Evolutionary conservation across 805 yeast species (phyloP), one percentile per base, ranked within the genome.

Genomic region (Metschnikowia matae): DNA sequence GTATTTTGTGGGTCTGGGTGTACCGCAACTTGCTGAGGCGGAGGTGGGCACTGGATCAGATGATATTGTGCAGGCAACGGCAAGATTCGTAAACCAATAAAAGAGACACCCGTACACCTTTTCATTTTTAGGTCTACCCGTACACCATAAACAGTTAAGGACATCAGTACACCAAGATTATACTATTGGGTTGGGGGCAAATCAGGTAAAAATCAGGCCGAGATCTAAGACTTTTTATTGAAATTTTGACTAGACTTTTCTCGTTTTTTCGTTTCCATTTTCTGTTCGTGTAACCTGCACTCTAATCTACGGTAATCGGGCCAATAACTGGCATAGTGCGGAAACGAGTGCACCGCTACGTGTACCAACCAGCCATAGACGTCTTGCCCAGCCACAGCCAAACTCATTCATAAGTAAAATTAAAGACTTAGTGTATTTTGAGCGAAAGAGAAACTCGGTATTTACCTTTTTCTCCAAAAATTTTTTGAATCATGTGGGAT

Each of bases 21-120:
- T 41, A 41, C 23, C 36, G 44, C 44, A 41, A 41, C 44, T 18
- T 31, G n/a, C 44, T 41, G 34, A 42, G 31, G 45, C 17, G 18
- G 20, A 33, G 37, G 38, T 32, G 31, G 20, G 31, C 36, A 42
- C 31, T 33, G 37, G 45, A 42, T 42, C 45, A 42, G 45, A n/a
- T 6, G 38, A 15, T 20, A 20, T 5, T 42, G 38, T 42, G 38
- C 31, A 42, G 45, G 37, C 29, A 26, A 26, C 11, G 29, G 29
- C 29, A 26, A 26, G 29, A 26, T 26, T 26, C 29, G 11, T 26
- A 26, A 26, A 26, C 29, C 11, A 18, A 15, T 11, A 17, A 8
- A 11, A 11, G 6, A 4, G 4, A 32, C 21, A 32, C 23, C 45
- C 21, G 38, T 42, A 40, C 43, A 26, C 43, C 33, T n/a, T n/a